Base-by-base conservation (phyloP, 2,329 filamentous ascomycete genomes). In the Pezicula neosporulosa region DNA sequence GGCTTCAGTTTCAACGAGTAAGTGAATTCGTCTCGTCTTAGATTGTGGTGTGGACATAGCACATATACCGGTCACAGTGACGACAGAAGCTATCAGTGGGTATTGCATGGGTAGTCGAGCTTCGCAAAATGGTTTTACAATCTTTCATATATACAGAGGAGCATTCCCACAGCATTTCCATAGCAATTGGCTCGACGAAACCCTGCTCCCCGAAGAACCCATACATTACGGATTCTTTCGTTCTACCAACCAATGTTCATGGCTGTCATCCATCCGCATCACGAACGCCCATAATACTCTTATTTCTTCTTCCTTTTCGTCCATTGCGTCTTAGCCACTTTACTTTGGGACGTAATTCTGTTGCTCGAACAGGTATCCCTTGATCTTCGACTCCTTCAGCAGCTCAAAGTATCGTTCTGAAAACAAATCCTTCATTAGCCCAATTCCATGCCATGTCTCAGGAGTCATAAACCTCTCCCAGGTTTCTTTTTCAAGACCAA, bases 351-450 rank as follows among this genome's bases (percentile, higher is more conserved):
- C 67, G 71, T 89, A 89, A 74, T 91, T 90, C 67, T 88, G 85
- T 73, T 92, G 88, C 66, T 90, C 74, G 63, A 90, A 91, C 58
- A 90, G 75, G 70, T 89, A 90, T 53, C 89, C 89, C 74, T 83
- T 86, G 68, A 93, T 79, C 73, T 89, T 87, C 65, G 87, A 79
- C 58, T 87, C 80, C 73, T 87, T 87, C 61, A 94, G 74, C 60
- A 93, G 75, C 70, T 90, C 80, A 57, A 94, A 78, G 67, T 93
- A 94, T 67, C 86, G 83, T 70, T 91, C 88, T 92, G 68, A 51
- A 53, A 28, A 24, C 19, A 6, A 47, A 43, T 56, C 28, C 54
- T 53, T 56, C 36, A 56, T 44, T 48, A 30, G 43, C 50, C 30
- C 42, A 16, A 27, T 7, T 49, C 18, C 13, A 30, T 13, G 18